Percentiles rank a stretch among this genome's conserved stretches.
phyloP scores from a whole-genome alignment of 805 yeast species.

The Clavispora santaluciae region DNA sequence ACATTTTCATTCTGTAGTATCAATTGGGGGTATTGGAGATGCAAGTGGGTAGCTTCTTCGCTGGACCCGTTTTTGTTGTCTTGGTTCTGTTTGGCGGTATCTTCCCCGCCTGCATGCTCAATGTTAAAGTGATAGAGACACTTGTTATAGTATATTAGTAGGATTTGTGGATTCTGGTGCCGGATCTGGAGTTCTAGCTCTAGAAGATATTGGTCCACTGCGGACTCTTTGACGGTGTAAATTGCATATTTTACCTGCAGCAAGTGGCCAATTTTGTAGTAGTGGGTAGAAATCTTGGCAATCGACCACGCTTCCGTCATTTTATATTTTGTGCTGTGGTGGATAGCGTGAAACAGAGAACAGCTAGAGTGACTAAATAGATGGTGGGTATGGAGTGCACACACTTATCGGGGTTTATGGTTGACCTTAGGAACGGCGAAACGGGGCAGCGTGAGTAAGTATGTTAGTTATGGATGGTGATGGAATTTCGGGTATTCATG shows the following conservation, averaged over 20 bases:
- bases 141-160: slow-evolving; percentile 39
- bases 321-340: background rate
- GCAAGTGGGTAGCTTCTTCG: slow-evolving; percentile 1
- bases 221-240: slow-evolving; percentile 21
- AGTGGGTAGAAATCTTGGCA: slow-evolving; percentile 32
- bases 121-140: slow-evolving; percentile 32
- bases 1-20: slow-evolving; percentile 19
- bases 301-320: slow-evolving; percentile 10
- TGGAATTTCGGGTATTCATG: no score
- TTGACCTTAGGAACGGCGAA: background rate
- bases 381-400: slow-evolving; percentile 2
- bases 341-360: background rate
- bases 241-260: slow-evolving; percentile 25
- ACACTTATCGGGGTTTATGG: background rate
- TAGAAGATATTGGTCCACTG: slow-evolving; percentile 34
- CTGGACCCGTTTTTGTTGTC: background rate
- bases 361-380: background rate
- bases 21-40: slow-evolving; percentile 21
- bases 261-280: slow-evolving; percentile 37
- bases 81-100: background rate
- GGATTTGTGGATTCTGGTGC: slow-evolving; percentile 30
- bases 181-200: slow-evolving; percentile 37
- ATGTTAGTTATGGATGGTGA: no score
- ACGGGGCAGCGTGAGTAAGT: background rate
- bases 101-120: slow-evolving; percentile 14